Conservation (phyloP, 257 asterid genomes). For the Petunia secreta region DNA sequence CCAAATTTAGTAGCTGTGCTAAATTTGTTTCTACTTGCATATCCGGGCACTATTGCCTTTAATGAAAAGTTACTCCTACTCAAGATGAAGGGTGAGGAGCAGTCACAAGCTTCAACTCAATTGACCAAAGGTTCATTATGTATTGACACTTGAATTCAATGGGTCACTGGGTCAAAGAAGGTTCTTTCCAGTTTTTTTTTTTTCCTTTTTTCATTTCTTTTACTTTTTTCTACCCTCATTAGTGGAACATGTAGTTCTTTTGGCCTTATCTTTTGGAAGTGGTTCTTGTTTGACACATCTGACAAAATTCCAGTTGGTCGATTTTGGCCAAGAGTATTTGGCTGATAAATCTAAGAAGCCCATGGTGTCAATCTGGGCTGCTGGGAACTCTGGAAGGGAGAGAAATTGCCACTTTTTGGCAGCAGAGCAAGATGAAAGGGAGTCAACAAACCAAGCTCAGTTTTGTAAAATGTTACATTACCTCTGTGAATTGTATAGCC, state of each 20-base stretch:
- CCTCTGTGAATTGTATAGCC: background rate
- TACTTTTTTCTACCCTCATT: too few species aligned
- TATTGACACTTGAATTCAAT: background rate
- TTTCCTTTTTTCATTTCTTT: background rate
- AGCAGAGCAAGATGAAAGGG: background rate
- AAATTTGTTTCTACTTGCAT: background rate
- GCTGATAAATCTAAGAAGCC: background rate
- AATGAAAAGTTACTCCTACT: constrained; percentile 13
- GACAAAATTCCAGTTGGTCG: background rate
- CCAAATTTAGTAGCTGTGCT: background rate
- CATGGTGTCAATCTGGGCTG: background rate
- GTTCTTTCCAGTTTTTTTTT: background rate
- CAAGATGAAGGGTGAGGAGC: constrained; percentile 14
- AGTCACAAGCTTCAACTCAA: background rate
- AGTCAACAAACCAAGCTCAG: background rate
- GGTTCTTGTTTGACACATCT: background rate
- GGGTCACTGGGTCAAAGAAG: background rate
- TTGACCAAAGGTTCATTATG: background rate
- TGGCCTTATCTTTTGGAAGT: background rate
- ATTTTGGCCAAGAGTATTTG: background rate
- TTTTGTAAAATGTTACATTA: background rate
- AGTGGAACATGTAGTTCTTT: too few species aligned
- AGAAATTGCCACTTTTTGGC: background rate
- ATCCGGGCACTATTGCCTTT: background rate
- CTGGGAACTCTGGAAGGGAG: background rate